Base-by-base conservation (phyloP, 2,329 filamentous ascomycete genomes). In the Pyricularia grisea region DNA sequence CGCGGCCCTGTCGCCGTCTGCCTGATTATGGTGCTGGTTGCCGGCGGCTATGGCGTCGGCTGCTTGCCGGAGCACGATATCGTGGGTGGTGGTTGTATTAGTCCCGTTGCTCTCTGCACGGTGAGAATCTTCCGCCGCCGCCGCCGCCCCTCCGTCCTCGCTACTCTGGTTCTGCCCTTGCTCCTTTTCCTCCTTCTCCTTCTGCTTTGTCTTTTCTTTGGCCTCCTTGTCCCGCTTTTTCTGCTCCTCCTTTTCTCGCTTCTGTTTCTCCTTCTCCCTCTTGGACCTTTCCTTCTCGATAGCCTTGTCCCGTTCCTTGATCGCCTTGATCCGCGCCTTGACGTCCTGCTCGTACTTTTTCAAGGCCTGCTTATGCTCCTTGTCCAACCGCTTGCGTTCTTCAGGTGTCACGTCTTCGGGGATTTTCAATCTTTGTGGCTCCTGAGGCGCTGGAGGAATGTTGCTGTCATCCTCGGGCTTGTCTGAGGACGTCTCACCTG, bases 301-400 rank as follows among this genome's bases (percentile, higher is more conserved):
- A 1, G 88, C 78, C 75, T 90, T 90, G 50, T 85, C 81, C 7
- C 88, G 84, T 69, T 90, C 87, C 66, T 84, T 85, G 66, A 92
- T 81, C 11, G 85, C 84, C 73, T 86, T 90, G 58, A 88, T 85
- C 50, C 87, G 87, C 70, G 88, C 84, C 77, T 91, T 92, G 70
- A 91, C 77, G 12, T 88, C 86, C 74, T 87, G 84, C 31, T 90
- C 85, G 75, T 92, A 90, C 10, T 82, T 82, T 74, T 92, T 92
- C 36, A 87, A 81, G 0, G 82, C 81, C 14, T 85, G 83, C 67
- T 87, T 86, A 69, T 88, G 83, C 73, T 92, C 89, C 69, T 89
- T 91, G 73, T 92, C 88, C 1, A 88, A 90, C 60, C 88, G 83
- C 73, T 91, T 92, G 10, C 87, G 86, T 31, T 86, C 81, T 7